Evolutionary conservation across 2,329 filamentous ascomycete genomes (phyloP), one percentile per base, ranked within the genome.

Genomic region (Colletotrichum sp.): DNA sequence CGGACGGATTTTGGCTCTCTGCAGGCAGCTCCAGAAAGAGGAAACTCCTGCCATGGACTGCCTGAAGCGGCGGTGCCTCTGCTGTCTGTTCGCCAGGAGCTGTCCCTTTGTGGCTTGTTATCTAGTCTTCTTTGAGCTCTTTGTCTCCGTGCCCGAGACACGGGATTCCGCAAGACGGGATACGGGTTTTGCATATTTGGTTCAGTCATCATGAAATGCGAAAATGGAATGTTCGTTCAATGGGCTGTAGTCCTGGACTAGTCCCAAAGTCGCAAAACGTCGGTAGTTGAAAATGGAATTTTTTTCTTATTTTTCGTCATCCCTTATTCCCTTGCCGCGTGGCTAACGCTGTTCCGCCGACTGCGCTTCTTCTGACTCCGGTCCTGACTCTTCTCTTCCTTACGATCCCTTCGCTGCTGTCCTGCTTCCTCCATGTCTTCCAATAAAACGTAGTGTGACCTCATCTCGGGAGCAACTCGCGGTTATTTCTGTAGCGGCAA

Each of bases 401-500:
- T 52, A 7, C n/a, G 10, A 2, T 13, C 12, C 44, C 44, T 52
- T 52, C 44, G 44, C n/a, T 49, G 18, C 39, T 10, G 30, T 21
- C n/a, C 10, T 52, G n/a, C 44, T 52, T 52, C n/a, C n/a, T 32
- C 30, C 30, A n/a, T 24, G 59, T 63, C 30, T 63, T n/a, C 16
- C 7, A 10, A 28, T 9, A 59, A 36, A 36, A 18, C 30, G 32
- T 44, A 26, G 34, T 39, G 26, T 70, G 68, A 52, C 68, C 36
- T 62, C 36, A 70, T 63, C 68, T 62, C 77, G 59, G 30, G n/a
- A 34, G 30, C 32, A 60, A 30, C 44, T 52, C 44, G 24, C 67
- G 68, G 59, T 64, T 63, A 39, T n/a, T 71, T 30, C 76, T 83
- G 77, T 89, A 90, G 72, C 88, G 82, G 79, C 90, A 91, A 71